Evolutionary conservation across 2,329 filamentous ascomycete genomes (phyloP), one percentile per base, ranked within the genome.

Genomic region (Alternaria sp.): DNA sequence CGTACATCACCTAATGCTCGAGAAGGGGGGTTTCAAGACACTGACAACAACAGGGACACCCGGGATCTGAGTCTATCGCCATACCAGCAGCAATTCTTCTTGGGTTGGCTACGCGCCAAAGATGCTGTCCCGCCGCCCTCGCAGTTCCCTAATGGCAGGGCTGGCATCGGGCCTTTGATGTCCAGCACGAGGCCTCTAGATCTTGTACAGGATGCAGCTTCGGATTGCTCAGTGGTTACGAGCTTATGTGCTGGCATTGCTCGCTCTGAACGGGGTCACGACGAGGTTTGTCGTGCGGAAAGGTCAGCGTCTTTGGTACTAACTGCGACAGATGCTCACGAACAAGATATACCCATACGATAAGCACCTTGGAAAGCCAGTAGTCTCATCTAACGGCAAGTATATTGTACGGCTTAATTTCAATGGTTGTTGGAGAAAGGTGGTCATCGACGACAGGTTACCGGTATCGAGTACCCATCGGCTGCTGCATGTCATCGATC

Each of bases 201-300:
- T 78, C 85, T 99, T 8, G 93, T 97, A 3, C 95, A 99, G 79
- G 95, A 99, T 78, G 89, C 97, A 60, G 94, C 94, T 5, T 96
- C 94, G 0, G 95, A 99, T 77, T 99, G 95, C 75, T 98, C 95
- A 1, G 94, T 99, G 4, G 94, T 99, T 28, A 95, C 95, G 16
- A 97, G 95, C 76, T 85, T 99, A 6, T 97, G 94, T 75, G 93
- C 94, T 27, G 90, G 88, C 25, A 89, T 90, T 62, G 89, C 89
- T 41, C 86, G 92, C 65, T 85, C 89, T 9, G 85, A 89, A 63
- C 89, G 89, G 18, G 90, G 90, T 2, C 86, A 90, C 77, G 84
- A 85, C 38, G 89, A 89, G 77, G 91, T 93, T 82, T 65, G 81
- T 72, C 5, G 14, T 12, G 3, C 27, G 28, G 5, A 25, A 14